A percentile compares a stretch with the other conserved stretches of the same genome.
phyloP scores from a whole-genome alignment of 306 rosid genomes.

The Inga oerstediana region DNA sequence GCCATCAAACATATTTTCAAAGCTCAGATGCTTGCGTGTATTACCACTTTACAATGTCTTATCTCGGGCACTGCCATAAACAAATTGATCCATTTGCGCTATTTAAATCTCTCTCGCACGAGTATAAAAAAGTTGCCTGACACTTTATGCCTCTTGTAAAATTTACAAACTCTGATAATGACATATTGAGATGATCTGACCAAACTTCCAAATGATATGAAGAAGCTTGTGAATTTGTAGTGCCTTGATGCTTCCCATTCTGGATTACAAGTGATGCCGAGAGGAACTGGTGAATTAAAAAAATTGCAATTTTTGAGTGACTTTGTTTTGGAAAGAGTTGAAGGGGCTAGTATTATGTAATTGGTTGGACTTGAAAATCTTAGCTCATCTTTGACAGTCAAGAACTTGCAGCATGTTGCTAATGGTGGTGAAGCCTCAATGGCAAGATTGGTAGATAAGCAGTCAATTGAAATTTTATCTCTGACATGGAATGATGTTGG shows the following conservation, averaged over 20 bases:
- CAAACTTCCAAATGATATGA: not conserved
- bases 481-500: not conserved
- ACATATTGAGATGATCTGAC: not conserved
- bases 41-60: not conserved
- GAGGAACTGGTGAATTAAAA: not conserved
- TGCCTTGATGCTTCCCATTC: not conserved
- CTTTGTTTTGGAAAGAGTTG: not conserved
- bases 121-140: not conserved
- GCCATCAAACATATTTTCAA: not conserved
- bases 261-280: not conserved
- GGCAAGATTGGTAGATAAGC: not conserved
- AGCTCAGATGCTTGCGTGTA: not conserved
- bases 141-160: not conserved
- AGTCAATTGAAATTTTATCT: not conserved
- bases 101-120: constrained; percentile 16
- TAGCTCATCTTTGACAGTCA: not conserved
- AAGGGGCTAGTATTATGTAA: not conserved
- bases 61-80: not conserved
- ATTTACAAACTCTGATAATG: constrained; percentile 20
- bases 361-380: constrained; percentile 12
- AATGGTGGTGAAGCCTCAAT: not conserved
- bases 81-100: constrained; percentile 20
- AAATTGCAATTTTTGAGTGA: not conserved
- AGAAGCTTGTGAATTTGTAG: constrained; percentile 10
- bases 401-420: constrained; percentile 6